Conservation (phyloP, 2,329 filamentous ascomycete species). For the Fusarium xylarioides region DNA sequence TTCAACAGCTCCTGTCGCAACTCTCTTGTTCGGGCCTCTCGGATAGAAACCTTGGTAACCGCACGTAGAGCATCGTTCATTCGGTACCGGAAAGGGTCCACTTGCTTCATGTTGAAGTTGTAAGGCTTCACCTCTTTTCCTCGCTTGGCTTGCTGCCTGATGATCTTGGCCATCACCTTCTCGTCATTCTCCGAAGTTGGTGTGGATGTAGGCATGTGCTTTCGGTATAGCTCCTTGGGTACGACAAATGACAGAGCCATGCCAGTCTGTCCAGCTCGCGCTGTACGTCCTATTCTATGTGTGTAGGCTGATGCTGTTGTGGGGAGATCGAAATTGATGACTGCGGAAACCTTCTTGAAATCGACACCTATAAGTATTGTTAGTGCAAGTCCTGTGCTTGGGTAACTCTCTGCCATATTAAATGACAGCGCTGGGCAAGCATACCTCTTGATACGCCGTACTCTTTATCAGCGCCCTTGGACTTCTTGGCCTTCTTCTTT, state of each 20-base stretch:
- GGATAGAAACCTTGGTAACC: slow-evolving; percentile 88
- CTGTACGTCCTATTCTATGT: slow-evolving; percentile 95
- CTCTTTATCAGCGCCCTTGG: slow-evolving; percentile 78
- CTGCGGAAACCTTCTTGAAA: slow-evolving; percentile 92
- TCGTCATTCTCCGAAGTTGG: slow-evolving; percentile 84
- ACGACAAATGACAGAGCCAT: slow-evolving; percentile 97
- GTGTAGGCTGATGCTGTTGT: slow-evolving; percentile 90
- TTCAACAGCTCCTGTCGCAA: slow-evolving; percentile 89
- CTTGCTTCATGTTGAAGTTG: slow-evolving; percentile 91
- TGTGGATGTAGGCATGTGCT: slow-evolving; percentile 87
- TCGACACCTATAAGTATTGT: slow-evolving; percentile 68
- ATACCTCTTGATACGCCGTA: slow-evolving; percentile 90
- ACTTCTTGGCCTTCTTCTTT: slow-evolving; percentile 56
- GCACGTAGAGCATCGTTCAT: slow-evolving; percentile 91
- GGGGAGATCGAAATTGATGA: slow-evolving; percentile 97
- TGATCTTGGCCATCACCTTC: slow-evolving; percentile 81
- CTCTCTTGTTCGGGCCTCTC: slow-evolving; percentile 89
- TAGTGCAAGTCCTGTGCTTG: slow-evolving; percentile 5
- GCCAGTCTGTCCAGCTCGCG: slow-evolving; percentile 87
- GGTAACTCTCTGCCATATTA: background rate
- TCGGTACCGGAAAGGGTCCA: slow-evolving; percentile 94
- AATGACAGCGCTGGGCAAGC: slow-evolving; percentile 2
- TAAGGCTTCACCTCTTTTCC: slow-evolving; percentile 88
- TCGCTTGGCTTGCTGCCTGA: slow-evolving; percentile 78
- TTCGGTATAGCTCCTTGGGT: slow-evolving; percentile 81